Evolutionary conservation across 139 green algal species (phyloP).

Genomic region (Chlorella sp.): DNA sequence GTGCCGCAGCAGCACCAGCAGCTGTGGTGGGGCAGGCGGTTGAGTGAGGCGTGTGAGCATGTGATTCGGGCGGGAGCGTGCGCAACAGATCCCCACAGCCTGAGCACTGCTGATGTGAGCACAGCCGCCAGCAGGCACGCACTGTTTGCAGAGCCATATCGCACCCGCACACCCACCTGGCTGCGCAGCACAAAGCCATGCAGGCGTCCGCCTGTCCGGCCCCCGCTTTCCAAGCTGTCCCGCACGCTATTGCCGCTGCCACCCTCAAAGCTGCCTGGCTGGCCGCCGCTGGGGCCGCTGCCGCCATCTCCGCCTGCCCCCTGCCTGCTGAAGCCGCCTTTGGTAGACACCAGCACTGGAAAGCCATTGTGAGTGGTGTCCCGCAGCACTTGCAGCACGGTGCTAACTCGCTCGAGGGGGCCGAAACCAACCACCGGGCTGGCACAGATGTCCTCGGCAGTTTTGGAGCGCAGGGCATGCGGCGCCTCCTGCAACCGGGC

Average conservation of each 20-base stretch:
- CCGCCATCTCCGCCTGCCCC: neutral
- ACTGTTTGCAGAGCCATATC: too few relatives aligned
- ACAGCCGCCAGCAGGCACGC: neutral
- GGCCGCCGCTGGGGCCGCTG: neutral
- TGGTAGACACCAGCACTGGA: conserved; percentile 66
- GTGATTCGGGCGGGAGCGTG: neutral
- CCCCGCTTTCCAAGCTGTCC: neutral
- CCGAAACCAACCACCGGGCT: conserved; percentile 66
- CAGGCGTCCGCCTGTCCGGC: conserved; percentile 45
- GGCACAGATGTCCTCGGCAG: conserved; percentile 70
- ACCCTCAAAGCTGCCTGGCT: neutral
- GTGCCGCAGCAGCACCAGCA: conserved; percentile 40
- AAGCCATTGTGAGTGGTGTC: conserved; percentile 89
- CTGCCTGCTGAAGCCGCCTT: neutral
- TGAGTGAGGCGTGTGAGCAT: neutral
- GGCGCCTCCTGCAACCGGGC: conserved; percentile 74
- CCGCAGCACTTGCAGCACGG: conserved; percentile 71
- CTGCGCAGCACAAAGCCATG: conserved; percentile 85
- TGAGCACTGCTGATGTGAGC: too few relatives aligned
- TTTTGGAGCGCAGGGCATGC: conserved; percentile 61
- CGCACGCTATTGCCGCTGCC: neutral
- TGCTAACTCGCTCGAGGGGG: conserved; percentile 61
- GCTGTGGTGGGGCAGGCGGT: neutral
- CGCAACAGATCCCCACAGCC: too few relatives aligned
- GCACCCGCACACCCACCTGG: conserved; percentile 76